Conservation (phyloP, 768 basidiomycete species). For the Auriculariales sp. region DNA sequence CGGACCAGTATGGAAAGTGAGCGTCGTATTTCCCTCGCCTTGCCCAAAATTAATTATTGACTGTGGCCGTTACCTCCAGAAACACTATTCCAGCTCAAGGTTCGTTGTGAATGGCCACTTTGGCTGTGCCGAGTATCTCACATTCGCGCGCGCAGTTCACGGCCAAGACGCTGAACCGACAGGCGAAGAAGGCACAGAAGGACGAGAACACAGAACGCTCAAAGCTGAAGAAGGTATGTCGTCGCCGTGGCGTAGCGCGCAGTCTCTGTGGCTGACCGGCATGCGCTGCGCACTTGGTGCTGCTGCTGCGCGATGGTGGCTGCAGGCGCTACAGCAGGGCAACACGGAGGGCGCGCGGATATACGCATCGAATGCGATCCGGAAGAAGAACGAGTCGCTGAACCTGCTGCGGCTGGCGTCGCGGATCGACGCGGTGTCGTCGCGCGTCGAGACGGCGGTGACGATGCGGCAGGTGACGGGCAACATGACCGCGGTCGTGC, state of each 20-base stretch:
- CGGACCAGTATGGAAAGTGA: too few species aligned
- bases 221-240: constrained; percentile 77
- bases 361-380: constrained; percentile 95
- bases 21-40: too few species aligned
- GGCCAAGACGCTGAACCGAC: constrained; percentile 84
- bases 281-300: background rate
- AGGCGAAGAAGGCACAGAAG: constrained; percentile 95
- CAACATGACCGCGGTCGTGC: constrained; percentile 91
- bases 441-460: constrained; percentile 93
- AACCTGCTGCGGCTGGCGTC: constrained; percentile 84
- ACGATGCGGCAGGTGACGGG: constrained; percentile 96
- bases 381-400: constrained; percentile 91
- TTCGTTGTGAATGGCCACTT: constrained; percentile 17
- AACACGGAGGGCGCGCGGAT: constrained; percentile 95
- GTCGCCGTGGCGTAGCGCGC: background rate
- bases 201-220: constrained; percentile 83
- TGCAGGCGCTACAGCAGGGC: constrained; percentile 86
- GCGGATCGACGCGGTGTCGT: constrained; percentile 92
- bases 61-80: too few species aligned
- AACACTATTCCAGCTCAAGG: constrained; percentile 98
- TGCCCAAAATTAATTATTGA: too few species aligned
- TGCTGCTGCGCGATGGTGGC: background rate
- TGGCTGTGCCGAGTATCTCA: constrained; percentile 8
- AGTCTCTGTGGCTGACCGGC: background rate
- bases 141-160: constrained; percentile 56